These are phyloP conservation scores for Paecilomyces dactylethromorphus DNA, from an alignment of 2,329 filamentous ascomycete genomes.

Conservation along the genomic window DNA sequence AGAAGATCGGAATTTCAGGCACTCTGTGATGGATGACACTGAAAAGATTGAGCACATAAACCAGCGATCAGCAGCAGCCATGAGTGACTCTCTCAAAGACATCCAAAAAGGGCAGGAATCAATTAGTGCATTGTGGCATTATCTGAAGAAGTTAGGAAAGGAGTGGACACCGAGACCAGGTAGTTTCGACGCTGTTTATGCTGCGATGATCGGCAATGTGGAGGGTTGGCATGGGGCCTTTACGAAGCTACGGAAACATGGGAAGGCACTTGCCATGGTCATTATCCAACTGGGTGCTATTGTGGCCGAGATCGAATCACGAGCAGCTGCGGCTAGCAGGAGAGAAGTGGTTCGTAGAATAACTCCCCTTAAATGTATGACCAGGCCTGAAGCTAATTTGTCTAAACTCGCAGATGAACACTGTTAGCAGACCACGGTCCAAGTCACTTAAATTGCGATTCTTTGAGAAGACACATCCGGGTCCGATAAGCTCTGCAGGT, in stretches of 20 bases:
- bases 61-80: constrained; percentile 65
- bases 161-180: constrained; percentile 52
- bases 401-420: background rate
- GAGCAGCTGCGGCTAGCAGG: constrained; percentile 76
- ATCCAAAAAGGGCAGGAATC: constrained; percentile 70
- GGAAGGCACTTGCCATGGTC: constrained; percentile 61
- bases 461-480: constrained; percentile 13
- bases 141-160: constrained; percentile 61
- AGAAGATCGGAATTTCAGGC: constrained; percentile 73
- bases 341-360: constrained; percentile 59
- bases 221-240: constrained; percentile 85
- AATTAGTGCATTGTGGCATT: constrained; percentile 68
- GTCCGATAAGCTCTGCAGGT: background rate
- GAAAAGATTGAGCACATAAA: constrained; percentile 87
- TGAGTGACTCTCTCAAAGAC: constrained; percentile 74
- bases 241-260: constrained; percentile 66
- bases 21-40: constrained; percentile 78
- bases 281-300: constrained; percentile 69
- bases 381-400: background rate
- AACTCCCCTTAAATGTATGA: constrained; percentile 3
- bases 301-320: constrained; percentile 77
- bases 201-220: constrained; percentile 87
- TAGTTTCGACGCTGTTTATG: constrained; percentile 67
- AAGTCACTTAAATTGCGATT: constrained; percentile 18
- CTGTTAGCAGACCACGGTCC: constrained; percentile 5